Evolutionary conservation across 2,329 filamentous ascomycete species (phyloP).

Genomic region (Epichloe baconii): DNA sequence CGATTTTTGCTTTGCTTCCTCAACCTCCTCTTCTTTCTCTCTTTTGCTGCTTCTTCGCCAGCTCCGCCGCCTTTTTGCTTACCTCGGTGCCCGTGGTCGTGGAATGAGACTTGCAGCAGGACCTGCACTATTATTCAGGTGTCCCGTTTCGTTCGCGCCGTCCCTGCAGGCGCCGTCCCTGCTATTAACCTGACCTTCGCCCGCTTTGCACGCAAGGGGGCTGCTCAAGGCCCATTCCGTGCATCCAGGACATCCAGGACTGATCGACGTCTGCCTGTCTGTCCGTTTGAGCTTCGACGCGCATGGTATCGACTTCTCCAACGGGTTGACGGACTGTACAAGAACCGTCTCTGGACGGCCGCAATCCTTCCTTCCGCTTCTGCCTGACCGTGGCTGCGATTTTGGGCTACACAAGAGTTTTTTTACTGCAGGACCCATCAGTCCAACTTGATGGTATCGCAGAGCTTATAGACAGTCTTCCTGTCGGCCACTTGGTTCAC

Average conservation of each 20-base stretch:
- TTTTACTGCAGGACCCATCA: neutral
- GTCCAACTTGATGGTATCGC: conserved; percentile 3
- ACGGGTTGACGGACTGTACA: neutral
- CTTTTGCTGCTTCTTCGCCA: neutral
- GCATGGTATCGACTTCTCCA: neutral
- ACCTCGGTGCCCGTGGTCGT: neutral
- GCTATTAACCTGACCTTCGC: neutral
- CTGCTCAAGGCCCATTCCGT: neutral
- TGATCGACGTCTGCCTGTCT: neutral
- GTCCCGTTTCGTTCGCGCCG: neutral
- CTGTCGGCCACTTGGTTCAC: conserved; percentile 10
- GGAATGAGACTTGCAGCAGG: conserved; percentile 2
- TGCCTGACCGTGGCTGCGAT: neutral
- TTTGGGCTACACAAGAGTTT: neutral
- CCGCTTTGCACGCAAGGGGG: conserved; percentile 2
- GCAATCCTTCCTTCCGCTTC: neutral
- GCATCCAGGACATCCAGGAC: neutral
- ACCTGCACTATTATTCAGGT: neutral
- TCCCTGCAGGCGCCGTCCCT: conserved; percentile 3
- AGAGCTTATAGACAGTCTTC: conserved; percentile 12
- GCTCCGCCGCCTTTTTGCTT: neutral
- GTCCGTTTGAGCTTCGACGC: neutral
- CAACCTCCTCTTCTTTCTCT: neutral
- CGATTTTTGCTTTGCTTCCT: neutral
- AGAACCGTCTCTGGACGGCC: conserved; percentile 2